A percentile compares a stretch with the other conserved stretches of the same genome.
Conservation (phyloP, 2,329 filamentous ascomycete species). For the Aspergillus sp. region DNA sequence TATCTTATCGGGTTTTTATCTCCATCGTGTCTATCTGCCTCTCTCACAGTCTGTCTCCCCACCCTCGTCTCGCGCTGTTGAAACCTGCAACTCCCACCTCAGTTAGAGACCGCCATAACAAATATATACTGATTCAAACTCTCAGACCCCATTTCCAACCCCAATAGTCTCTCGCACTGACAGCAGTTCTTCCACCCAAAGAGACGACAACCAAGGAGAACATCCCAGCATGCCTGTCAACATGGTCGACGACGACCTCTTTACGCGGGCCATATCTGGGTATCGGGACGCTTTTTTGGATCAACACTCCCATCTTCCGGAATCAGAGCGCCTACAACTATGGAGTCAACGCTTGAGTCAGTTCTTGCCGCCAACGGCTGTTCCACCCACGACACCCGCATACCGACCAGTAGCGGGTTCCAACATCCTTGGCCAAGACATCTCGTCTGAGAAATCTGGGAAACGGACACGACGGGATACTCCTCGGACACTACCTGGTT, state of each 20-base stretch:
- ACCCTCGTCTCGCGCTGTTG: background rate
- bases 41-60: conserved; percentile 11
- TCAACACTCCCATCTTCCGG: conserved; percentile 41
- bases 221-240: conserved; percentile 33
- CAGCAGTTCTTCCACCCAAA: conserved; percentile 24
- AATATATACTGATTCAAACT: conserved; percentile 9
- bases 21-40: conserved; percentile 6
- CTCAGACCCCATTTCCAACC: conserved; percentile 6
- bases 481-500: conserved; percentile 39
- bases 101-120: background rate
- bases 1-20: conserved; percentile 13
- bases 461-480: conserved; percentile 44
- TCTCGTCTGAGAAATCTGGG: conserved; percentile 35
- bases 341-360: conserved; percentile 41
- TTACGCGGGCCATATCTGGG: conserved; percentile 41
- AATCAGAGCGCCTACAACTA: conserved; percentile 41
- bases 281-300: conserved; percentile 44
- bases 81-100: background rate
- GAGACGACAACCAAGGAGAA: conserved; percentile 18
- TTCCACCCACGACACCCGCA: conserved; percentile 15
- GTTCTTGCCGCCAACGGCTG: conserved; percentile 34
- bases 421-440: conserved; percentile 20
- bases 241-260: conserved; percentile 40
- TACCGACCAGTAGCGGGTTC: conserved; percentile 22
- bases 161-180: conserved; percentile 28